Percentiles rank a stretch among this genome's conserved stretches.
phyloP scores from a whole-genome alignment of 2,329 filamentous ascomycete genomes.

The Penicillium sclerotiorum region DNA sequence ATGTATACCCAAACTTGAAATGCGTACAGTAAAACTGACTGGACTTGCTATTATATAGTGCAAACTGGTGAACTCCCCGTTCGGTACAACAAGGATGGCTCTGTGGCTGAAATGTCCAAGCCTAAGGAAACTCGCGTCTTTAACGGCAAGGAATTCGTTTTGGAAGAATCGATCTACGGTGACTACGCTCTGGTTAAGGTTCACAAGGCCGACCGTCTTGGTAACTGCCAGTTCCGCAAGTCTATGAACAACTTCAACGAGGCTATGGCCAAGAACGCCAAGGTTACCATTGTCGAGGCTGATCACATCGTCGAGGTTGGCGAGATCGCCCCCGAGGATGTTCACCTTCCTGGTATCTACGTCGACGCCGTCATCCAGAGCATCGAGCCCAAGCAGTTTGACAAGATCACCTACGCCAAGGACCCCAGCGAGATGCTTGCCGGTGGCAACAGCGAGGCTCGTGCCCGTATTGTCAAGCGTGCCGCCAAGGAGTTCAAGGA shows the following conservation, averaged over 20 bases:
- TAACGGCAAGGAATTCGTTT: conserved; percentile 70
- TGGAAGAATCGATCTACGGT: conserved; percentile 75
- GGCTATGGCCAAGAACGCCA: conserved; percentile 80
- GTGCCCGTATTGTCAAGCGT: conserved; percentile 74
- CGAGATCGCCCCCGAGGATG: conserved; percentile 69
- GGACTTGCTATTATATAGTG: conserved; percentile 37
- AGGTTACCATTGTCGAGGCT: conserved; percentile 78
- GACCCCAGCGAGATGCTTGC: conserved; percentile 55
- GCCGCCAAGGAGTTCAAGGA: conserved; percentile 81
- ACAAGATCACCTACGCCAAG: conserved; percentile 78
- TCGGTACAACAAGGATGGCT: conserved; percentile 81
- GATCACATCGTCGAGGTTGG: conserved; percentile 80
- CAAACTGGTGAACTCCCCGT: conserved; percentile 59
- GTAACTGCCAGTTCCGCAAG: conserved; percentile 78
- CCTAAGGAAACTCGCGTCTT: conserved; percentile 74
- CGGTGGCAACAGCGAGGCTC: conserved; percentile 61
- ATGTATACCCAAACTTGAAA: no score
- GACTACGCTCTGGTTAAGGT: conserved; percentile 78
- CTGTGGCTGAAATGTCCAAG: conserved; percentile 68
- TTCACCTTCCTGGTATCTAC: conserved; percentile 83
- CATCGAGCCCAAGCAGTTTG: conserved; percentile 70
- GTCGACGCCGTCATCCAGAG: conserved; percentile 79
- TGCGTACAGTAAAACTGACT: background rate
- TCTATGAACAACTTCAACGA: conserved; percentile 75
- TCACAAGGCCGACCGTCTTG: conserved; percentile 74